Percentiles rank a stretch among this genome's conserved stretches.
These are phyloP conservation scores for Pulicaria dysenterica DNA, from an alignment of 129 eudicot genomes.

Conservation along the genomic window DNA sequence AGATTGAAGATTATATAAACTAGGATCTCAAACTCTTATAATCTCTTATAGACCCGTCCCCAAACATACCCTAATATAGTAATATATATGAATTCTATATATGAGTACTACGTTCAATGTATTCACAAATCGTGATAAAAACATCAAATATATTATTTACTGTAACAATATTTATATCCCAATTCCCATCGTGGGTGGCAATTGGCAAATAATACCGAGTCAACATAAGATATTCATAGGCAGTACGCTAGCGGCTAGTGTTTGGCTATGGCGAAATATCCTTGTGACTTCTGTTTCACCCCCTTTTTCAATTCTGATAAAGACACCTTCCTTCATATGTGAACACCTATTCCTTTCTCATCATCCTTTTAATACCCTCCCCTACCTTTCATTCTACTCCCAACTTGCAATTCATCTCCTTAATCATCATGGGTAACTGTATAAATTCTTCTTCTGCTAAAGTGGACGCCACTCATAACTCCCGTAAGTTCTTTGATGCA, in stretches of 20 bases:
- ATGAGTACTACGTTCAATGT: too few relatives aligned
- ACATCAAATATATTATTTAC: background rate
- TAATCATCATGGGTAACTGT: conserved; percentile 69
- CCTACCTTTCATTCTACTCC: background rate
- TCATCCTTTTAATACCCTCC: background rate
- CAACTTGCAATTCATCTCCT: background rate
- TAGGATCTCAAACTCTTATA: too few relatives aligned
- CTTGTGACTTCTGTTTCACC: background rate
- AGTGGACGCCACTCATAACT: conserved; percentile 60
- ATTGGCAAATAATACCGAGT: background rate
- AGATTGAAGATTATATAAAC: too few relatives aligned
- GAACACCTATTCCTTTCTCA: background rate
- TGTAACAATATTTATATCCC: too few relatives aligned
- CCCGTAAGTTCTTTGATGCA: conserved; percentile 37
- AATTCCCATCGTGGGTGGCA: conserved; percentile 7
- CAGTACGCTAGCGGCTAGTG: too few relatives aligned
- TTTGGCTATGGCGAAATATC: background rate
- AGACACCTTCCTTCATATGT: background rate
- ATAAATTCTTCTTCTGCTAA: conserved; percentile 68
- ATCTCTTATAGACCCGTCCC: too few relatives aligned
- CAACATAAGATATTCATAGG: background rate
- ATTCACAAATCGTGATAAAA: background rate
- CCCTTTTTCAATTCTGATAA: background rate
- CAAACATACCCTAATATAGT: too few relatives aligned
- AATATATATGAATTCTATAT: too few relatives aligned